Base-by-base conservation (phyloP, 2,329 filamentous ascomycete species). In the Mycosphaerella sp. region DNA sequence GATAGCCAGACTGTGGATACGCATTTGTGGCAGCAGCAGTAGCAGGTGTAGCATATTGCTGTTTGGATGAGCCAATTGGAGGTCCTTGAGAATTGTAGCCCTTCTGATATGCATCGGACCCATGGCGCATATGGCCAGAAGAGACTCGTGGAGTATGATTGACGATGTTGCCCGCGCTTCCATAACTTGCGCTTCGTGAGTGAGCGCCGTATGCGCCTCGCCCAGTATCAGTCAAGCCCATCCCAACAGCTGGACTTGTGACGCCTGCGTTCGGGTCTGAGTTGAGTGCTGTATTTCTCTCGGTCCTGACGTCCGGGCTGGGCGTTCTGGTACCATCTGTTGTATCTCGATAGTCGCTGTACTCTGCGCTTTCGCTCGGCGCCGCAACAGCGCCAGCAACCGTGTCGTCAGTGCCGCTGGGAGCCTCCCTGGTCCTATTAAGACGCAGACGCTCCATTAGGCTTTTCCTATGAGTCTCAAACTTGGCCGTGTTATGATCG, bases 401-500 rank as follows among this genome's bases (percentile, higher is more conserved):
- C 13, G 36, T 14, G 14, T 44, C 41, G 25, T 50, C 34, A 30
- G 40, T 28, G 2, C 47, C 45, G 18, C 55, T 44, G 14, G 53
- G 44, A 9, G 44, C 40, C 18, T 53, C 53, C 5, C 56, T 50
- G 34, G 49, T 54, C n/a, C 56, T 56, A 27, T 57, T 56, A 8
- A 54, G 47, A 14, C 46, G 50, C 6, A 60, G 46, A n/a, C 59
- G 49, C 14, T 59, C 56, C 50, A 62, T 53, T 12, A 61, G 49
- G 10, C 57, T 59, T 14, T 49, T 56, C n/a, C 53, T 42, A 6
- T 57, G 53, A 30, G 52, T 58, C 27, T 46, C 49, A 41, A 59
- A 55, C 13, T 44, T 49, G 37, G 61, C 59, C 1, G 53, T 57
- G 44, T 68, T 68, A 5, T 48, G 48, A 41, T 68, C 64, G 0